Base-by-base conservation (phyloP, 2,329 filamentous ascomycete species). In the Ciborinia camelliae region DNA sequence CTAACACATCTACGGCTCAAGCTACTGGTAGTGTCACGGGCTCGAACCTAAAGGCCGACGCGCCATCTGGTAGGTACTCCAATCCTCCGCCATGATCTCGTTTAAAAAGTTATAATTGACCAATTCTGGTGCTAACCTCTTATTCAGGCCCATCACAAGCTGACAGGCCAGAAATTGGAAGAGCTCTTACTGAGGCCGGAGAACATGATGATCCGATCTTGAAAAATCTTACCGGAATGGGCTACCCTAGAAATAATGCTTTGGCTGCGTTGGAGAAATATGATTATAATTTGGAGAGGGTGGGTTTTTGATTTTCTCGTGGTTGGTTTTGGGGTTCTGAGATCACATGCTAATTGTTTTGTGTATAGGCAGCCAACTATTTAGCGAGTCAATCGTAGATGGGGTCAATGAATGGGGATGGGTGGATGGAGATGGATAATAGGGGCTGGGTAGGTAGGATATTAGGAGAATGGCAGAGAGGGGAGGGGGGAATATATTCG, bases 281-380 rank as follows among this genome's bases (percentile, higher is more conserved):
- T 76, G 92, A 98, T 79, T 97, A 98, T 78, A 95, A 97, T 76
- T 84, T 97, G 75, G 92, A 97, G 78, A 92, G 91, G 86, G 94
- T 97, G 79, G 79, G 87, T 81, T 26, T 37, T 20, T 47, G 12
- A 32, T 32, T 15, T 8, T 37, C 14, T 58, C 0, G 4, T 6
- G 20, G 43, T 26, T n/a, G 14, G 4, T 2, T 23, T 8, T 30
- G 7, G 9, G 7, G 2, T 45, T 18, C 1, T 35, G 2, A 14
- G 20, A 14, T 8, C 9, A 47, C 6, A 59, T 37, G 9, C 55
- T 59, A 47, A 59, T 26, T 4, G 26, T 20, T 18, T 30, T 6
- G 2, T 18, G 20, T 12, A 1, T 37, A 59, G 55, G 55, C 55
- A 23, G 55, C 55, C 41, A 59, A 59, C n/a, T 59, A 35, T 48